A percentile compares a stretch with the other conserved stretches of the same genome.
phyloP scores from a whole-genome alignment of 108 stramenopile species.

The Halocafeteria seosinensis region DNA sequence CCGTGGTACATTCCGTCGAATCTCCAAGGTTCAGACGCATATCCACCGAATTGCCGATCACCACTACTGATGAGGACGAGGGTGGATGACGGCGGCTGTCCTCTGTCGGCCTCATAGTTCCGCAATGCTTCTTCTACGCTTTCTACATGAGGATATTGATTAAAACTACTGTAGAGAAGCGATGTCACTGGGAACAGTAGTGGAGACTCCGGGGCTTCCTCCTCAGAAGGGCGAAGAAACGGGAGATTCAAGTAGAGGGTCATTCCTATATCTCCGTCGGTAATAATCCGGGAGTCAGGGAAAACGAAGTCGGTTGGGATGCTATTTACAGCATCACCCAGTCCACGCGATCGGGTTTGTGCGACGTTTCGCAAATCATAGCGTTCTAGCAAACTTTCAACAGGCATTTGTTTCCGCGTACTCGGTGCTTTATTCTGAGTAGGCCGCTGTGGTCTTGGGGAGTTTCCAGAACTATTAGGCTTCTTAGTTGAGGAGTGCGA shows the following conservation, averaged over 20 bases:
- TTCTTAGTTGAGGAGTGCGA: too few relatives aligned
- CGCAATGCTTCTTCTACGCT: too few relatives aligned
- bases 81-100: neutral
- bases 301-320: neutral
- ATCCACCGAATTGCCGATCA: slow-evolving; percentile 16
- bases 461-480: too few relatives aligned
- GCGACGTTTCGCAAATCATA: neutral
- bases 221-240: neutral
- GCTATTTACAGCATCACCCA: neutral
- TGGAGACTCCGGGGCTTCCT: too few relatives aligned
- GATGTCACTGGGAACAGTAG: too few relatives aligned
- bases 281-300: neutral
- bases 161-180: too few relatives aligned
- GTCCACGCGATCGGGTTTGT: neutral
- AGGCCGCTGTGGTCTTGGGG: too few relatives aligned
- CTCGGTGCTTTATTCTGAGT: too few relatives aligned
- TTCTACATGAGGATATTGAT: too few relatives aligned
- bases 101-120: too few relatives aligned
- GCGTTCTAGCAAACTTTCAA: too few relatives aligned
- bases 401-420: too few relatives aligned
- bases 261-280: neutral
- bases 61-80: slow-evolving; percentile 5
- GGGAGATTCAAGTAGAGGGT: neutral
- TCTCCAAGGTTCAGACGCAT: slow-evolving; percentile 9
- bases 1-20: slow-evolving; percentile 14